Conservation (phyloP, 441 rosid genomes). For the Manihot esculenta region DNA sequence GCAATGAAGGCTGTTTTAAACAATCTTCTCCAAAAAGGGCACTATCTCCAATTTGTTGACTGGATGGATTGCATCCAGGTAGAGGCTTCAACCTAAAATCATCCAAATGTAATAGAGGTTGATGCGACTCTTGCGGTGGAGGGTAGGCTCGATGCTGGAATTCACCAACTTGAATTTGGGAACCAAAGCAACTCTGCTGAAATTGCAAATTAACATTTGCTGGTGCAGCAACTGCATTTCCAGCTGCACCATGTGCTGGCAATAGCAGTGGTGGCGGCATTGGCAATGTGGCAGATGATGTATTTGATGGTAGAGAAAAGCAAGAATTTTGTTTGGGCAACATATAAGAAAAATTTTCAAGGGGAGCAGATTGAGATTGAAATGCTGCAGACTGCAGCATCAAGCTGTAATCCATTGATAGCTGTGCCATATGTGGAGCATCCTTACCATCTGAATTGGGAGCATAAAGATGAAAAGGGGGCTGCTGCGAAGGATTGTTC, state of each 20-base stretch:
- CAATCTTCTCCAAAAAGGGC: constrained; percentile 22
- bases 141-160: constrained; percentile 35
- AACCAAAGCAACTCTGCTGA: constrained; percentile 33
- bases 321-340: constrained; percentile 36
- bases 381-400: constrained; percentile 22
- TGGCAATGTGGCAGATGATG: constrained; percentile 36
- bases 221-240: constrained; percentile 21
- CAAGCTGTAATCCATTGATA: constrained; percentile 19
- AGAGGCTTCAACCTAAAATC: constrained; percentile 27
- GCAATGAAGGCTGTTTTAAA: constrained; percentile 22
- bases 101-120: constrained; percentile 18
- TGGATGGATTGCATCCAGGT: constrained; percentile 25
- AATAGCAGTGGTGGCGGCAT: constrained; percentile 19
- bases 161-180: constrained; percentile 34
- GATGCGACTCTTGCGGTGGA: constrained; percentile 28
- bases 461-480: constrained; percentile 15
- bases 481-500: constrained; percentile 24
- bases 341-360: constrained; percentile 38
- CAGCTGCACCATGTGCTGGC: constrained; percentile 22
- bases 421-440: constrained; percentile 23
- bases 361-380: constrained; percentile 29
- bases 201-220: constrained; percentile 31
- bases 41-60: constrained; percentile 29
- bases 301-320: constrained; percentile 27
- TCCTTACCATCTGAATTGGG: constrained; percentile 20